Conservation (phyloP, 768 basidiomycete genomes). For the Tylopilus plumbeoviolaceoides region DNA sequence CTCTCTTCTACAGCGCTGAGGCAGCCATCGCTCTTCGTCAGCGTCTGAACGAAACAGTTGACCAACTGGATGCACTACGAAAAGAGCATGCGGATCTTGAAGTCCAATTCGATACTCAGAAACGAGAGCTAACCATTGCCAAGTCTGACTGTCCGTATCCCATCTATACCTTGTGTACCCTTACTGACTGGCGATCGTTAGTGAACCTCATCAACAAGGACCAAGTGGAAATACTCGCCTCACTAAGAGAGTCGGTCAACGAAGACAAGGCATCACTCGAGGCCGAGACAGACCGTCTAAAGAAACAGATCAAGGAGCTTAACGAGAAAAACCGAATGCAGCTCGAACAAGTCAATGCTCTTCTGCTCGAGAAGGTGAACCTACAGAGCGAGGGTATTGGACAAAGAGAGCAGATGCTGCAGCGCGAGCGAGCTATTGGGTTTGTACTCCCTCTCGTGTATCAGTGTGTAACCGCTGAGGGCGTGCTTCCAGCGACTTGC, state of each 20-base stretch:
- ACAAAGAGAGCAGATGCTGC: conserved; percentile 81
- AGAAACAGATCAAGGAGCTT: conserved; percentile 65
- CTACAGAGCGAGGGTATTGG: conserved; percentile 89
- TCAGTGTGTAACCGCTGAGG: neutral
- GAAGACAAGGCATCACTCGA: conserved; percentile 81
- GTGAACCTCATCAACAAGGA: conserved; percentile 92
- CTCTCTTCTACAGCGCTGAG: conserved; percentile 53
- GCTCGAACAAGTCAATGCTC: conserved; percentile 77
- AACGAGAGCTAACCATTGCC: conserved; percentile 72
- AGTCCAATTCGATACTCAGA: conserved; percentile 58
- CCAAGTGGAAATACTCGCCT: conserved; percentile 84
- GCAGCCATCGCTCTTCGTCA: conserved; percentile 86
- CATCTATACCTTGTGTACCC: neutral
- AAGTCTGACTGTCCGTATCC: conserved; percentile 73
- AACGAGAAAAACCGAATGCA: conserved; percentile 87
- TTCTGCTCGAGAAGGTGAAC: conserved; percentile 89
- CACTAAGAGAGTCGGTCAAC: conserved; percentile 82
- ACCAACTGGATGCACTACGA: conserved; percentile 68
- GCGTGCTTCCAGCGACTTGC: conserved; percentile 57
- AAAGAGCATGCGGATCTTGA: conserved; percentile 69
- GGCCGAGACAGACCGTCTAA: conserved; percentile 58
- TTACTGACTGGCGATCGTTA: conserved; percentile 29
- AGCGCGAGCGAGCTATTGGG: conserved; percentile 85
- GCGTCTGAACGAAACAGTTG: conserved; percentile 81
- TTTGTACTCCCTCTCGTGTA: conserved; percentile 31